These are phyloP conservation scores for Trametes coccinea DNA, from an alignment of 768 basidiomycete species.

Conservation along the genomic window DNA sequence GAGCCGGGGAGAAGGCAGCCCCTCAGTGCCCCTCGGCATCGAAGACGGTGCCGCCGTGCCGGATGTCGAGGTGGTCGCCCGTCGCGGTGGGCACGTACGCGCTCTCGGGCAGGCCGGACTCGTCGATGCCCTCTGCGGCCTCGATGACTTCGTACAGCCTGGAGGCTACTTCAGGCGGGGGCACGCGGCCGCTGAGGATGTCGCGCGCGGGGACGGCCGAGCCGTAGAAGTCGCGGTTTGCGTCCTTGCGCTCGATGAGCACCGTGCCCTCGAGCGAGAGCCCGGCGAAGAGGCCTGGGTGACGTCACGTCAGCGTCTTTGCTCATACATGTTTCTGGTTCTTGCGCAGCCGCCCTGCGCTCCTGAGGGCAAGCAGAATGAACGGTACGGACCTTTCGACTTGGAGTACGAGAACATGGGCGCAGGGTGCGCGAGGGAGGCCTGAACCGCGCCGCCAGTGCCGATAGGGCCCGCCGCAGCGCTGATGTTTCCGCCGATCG, in stretches of 20 bases:
- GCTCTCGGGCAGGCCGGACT: constrained; percentile 72
- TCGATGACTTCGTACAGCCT: constrained; percentile 95
- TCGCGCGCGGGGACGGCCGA: constrained; percentile 85
- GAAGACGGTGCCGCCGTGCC: constrained; percentile 61
- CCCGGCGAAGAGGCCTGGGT: constrained; percentile 87
- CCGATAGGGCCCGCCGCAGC: constrained; percentile 92
- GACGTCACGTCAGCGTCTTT: constrained; percentile 1
- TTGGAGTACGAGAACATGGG: constrained; percentile 98
- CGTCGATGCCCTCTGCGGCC: constrained; percentile 91
- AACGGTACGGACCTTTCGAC: constrained; percentile 70
- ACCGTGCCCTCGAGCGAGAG: constrained; percentile 92
- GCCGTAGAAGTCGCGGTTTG: constrained; percentile 96
- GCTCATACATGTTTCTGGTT: background rate
- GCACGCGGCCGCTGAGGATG: constrained; percentile 91
- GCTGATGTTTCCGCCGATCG: constrained; percentile 87
- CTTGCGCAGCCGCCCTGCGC: background rate
- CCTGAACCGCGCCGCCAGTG: constrained; percentile 88
- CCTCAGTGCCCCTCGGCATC: constrained; percentile 61
- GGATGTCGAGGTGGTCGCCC: constrained; percentile 56
- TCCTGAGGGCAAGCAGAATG: background rate
- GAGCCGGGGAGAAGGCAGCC: background rate
- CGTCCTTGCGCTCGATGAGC: constrained; percentile 93
- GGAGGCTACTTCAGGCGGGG: constrained; percentile 95
- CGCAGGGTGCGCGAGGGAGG: constrained; percentile 86
- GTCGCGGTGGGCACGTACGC: constrained; percentile 74